Conservation (phyloP, 768 basidiomycete species). For the Boletus patriciae region DNA sequence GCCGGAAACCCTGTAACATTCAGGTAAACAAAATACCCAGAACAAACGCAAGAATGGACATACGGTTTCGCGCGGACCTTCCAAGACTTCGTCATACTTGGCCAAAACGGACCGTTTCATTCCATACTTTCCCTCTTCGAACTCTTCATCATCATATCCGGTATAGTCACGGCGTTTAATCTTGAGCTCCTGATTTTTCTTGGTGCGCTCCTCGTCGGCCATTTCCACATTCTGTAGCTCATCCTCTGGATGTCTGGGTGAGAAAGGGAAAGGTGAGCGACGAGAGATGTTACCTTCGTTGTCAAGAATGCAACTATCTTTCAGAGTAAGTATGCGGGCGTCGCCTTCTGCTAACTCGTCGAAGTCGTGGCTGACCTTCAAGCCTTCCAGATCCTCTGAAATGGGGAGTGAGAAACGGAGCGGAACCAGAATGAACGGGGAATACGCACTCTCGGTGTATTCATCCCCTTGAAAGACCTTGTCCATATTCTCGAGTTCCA, state of each 20-base stretch:
- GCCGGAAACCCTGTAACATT: conserved; percentile 70
- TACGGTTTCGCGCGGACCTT: conserved; percentile 70
- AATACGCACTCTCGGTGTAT: conserved; percentile 80
- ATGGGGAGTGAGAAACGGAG: conserved; percentile 1
- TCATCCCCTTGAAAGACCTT: conserved; percentile 66
- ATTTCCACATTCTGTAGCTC: conserved; percentile 95
- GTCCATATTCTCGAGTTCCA: conserved; percentile 85
- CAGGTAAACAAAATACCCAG: background rate
- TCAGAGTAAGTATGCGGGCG: conserved; percentile 92
- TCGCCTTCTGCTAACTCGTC: conserved; percentile 92
- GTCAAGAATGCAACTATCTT: conserved; percentile 93
- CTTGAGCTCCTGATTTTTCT: conserved; percentile 81
- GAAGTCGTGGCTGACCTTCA: conserved; percentile 96
- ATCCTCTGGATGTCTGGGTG: conserved; percentile 66
- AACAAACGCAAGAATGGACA: conserved; percentile 20
- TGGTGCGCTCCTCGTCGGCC: conserved; percentile 80
- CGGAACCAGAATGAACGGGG: background rate
- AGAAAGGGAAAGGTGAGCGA: background rate
- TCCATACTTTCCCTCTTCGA: conserved; percentile 69
- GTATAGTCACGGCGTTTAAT: conserved; percentile 89
- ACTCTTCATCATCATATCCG: conserved; percentile 96
- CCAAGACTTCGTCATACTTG: conserved; percentile 92
- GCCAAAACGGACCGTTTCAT: conserved; percentile 80
- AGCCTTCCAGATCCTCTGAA: conserved; percentile 83
- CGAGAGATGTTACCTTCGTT: conserved; percentile 69